Conservation (phyloP, 2,329 filamentous ascomycete genomes). For the Hymenoscyphus fraxineus region DNA sequence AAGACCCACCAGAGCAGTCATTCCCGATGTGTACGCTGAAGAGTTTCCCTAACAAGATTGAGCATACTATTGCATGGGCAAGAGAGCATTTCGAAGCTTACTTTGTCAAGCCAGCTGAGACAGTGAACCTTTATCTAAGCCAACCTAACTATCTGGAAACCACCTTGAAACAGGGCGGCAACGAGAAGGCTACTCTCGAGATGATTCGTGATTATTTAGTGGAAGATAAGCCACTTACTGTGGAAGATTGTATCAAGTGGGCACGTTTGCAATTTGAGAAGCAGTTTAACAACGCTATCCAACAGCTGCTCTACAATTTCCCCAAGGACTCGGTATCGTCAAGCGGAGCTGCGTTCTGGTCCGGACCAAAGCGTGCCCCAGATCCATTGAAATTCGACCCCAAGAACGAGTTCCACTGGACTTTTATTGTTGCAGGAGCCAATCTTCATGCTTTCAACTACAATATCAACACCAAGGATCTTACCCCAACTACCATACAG, state of each 20-base stretch:
- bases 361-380: slow-evolving; percentile 93
- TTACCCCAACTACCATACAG: slow-evolving; percentile 67
- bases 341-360: slow-evolving; percentile 91
- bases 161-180: slow-evolving; percentile 87
- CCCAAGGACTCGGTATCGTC: slow-evolving; percentile 90
- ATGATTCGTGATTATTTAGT: slow-evolving; percentile 87
- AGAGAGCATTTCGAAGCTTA: slow-evolving; percentile 92
- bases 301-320: slow-evolving; percentile 94
- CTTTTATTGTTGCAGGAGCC: slow-evolving; percentile 81
- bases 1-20: slow-evolving; percentile 96
- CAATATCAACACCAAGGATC: slow-evolving; percentile 80
- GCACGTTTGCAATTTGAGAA: slow-evolving; percentile 90
- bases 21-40: slow-evolving; percentile 98
- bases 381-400: slow-evolving; percentile 86
- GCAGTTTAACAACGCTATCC: slow-evolving; percentile 94
- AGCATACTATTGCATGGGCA: slow-evolving; percentile 98
- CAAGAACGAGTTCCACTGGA: slow-evolving; percentile 79
- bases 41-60: slow-evolving; percentile 97
- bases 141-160: slow-evolving; percentile 86
- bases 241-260: slow-evolving; percentile 97
- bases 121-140: slow-evolving; percentile 88
- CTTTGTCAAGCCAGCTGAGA: slow-evolving; percentile 90
- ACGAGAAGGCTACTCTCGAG: slow-evolving; percentile 90
- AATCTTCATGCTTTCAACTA: slow-evolving; percentile 98
- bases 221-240: slow-evolving; percentile 83